These are phyloP conservation scores for Tagetes patula DNA, from an alignment of 129 eudicot genomes.

Conservation along the genomic window DNA sequence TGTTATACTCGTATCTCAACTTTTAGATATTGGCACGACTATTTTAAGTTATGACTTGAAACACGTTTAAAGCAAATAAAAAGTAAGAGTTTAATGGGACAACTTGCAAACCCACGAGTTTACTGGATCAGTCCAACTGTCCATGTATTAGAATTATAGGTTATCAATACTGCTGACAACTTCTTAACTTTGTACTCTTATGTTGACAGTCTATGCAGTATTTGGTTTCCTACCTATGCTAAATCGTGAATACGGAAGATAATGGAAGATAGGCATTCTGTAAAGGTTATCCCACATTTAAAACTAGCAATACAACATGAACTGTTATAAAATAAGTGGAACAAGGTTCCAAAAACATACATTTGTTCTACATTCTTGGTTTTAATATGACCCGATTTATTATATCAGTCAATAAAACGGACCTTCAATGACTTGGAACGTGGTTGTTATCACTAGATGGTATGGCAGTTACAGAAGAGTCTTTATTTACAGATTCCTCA, in stretches of 20 bases:
- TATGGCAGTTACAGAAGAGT: slow-evolving; percentile 26
- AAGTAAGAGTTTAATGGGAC: background rate
- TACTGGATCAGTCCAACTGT: background rate
- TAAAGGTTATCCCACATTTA: slow-evolving; percentile 32
- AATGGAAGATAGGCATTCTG: slow-evolving; percentile 21
- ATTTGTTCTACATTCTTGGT: slow-evolving; percentile 7
- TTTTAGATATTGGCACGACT: background rate
- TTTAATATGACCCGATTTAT: slow-evolving; percentile 11
- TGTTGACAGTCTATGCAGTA: slow-evolving; percentile 71
- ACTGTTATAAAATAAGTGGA: slow-evolving; percentile 32
- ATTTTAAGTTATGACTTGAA: background rate
- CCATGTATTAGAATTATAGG: background rate
- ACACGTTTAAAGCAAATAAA: background rate
- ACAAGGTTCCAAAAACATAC: slow-evolving; percentile 35
- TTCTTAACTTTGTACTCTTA: slow-evolving; percentile 19
- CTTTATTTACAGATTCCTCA: slow-evolving; percentile 40
- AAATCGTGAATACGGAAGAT: slow-evolving; percentile 15
- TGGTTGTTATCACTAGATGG: slow-evolving; percentile 20
- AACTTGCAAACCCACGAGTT: background rate
- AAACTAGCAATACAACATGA: slow-evolving; percentile 17
- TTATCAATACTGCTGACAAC: background rate
- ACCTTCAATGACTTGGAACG: slow-evolving; percentile 27
- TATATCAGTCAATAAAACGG: slow-evolving; percentile 22
- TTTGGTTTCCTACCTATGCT: slow-evolving; percentile 55
- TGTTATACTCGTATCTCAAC: background rate